Conservation (phyloP, 2,329 filamentous ascomycete species). For the Talaromyces sp. region DNA sequence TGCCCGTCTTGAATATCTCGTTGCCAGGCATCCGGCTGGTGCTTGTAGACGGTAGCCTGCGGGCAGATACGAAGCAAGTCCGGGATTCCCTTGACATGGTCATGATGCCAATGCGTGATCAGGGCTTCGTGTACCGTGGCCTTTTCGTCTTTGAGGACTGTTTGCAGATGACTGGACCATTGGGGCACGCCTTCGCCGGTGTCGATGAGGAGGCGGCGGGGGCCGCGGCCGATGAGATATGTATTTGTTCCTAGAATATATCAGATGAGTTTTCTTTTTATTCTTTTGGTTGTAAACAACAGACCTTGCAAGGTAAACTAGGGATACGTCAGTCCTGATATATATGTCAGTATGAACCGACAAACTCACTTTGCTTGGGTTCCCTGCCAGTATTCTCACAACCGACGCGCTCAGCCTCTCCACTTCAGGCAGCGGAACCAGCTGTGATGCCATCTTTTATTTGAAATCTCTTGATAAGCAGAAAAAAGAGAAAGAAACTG, state of each 20-base stretch:
- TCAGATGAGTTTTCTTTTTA: slow-evolving; percentile 1
- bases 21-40: slow-evolving; percentile 48
- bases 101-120: slow-evolving; percentile 87
- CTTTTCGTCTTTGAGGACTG: slow-evolving; percentile 60
- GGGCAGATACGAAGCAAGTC: slow-evolving; percentile 64
- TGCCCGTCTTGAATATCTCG: slow-evolving; percentile 52
- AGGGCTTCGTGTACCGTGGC: slow-evolving; percentile 64
- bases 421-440: slow-evolving; percentile 63
- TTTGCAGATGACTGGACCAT: slow-evolving; percentile 64
- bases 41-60: slow-evolving; percentile 59
- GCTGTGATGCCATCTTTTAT: slow-evolving; percentile 51
- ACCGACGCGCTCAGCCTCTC: slow-evolving; percentile 71
- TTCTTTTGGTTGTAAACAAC: neutral
- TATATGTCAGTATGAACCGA: neutral
- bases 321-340: neutral
- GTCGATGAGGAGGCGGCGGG: slow-evolving; percentile 73
- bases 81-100: slow-evolving; percentile 72
- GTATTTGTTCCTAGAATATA: slow-evolving; percentile 69
- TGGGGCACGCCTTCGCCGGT: slow-evolving; percentile 74
- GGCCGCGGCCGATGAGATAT: slow-evolving; percentile 77
- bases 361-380: slow-evolving; percentile 68
- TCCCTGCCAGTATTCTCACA: slow-evolving; percentile 81
- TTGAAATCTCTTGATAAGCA: neutral
- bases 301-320: slow-evolving; percentile 56
- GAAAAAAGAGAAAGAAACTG: neutral